phyloP scores from a whole-genome alignment of 129 eudicot genomes.

The Saposhnikovia divaricata region DNA sequence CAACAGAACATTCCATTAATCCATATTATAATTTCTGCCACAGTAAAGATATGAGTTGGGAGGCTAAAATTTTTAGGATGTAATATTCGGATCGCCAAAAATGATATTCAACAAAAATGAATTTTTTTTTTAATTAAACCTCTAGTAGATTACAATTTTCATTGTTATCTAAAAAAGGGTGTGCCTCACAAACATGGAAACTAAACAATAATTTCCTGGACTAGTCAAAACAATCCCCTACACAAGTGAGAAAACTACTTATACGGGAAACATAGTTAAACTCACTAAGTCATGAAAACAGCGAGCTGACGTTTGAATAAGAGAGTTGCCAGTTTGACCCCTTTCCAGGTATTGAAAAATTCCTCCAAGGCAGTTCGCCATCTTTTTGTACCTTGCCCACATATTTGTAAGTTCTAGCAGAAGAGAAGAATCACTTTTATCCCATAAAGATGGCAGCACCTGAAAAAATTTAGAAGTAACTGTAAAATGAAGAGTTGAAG shows the following conservation, averaged over 20 bases:
- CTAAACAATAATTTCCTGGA: neutral
- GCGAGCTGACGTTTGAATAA: conserved; percentile 23
- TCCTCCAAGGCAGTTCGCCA: conserved; percentile 47
- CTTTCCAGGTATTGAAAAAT: conserved; percentile 49
- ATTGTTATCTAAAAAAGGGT: neutral
- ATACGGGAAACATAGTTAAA: neutral
- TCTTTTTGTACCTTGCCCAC: conserved; percentile 45
- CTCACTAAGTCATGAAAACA: conserved; percentile 47
- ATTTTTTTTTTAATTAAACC: neutral
- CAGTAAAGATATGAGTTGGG: conserved; percentile 6
- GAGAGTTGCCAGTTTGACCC: conserved; percentile 19
- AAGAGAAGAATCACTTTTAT: conserved; percentile 23
- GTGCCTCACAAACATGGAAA: neutral
- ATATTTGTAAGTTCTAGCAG: conserved; percentile 30
- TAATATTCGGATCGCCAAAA: neutral
- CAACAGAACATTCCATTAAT: conserved; percentile 4
- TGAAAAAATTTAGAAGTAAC: conserved; percentile 6
- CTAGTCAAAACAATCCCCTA: neutral
- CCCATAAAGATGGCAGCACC: conserved; percentile 43
- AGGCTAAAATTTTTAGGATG: neutral
- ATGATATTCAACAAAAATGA: neutral
- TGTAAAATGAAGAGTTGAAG: neutral
- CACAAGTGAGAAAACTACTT: neutral
- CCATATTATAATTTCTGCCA: neutral
- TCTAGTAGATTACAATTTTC: neutral